Conservation (phyloP, 2,329 filamentous ascomycete species). For the Talaromyces amestolkiae region DNA sequence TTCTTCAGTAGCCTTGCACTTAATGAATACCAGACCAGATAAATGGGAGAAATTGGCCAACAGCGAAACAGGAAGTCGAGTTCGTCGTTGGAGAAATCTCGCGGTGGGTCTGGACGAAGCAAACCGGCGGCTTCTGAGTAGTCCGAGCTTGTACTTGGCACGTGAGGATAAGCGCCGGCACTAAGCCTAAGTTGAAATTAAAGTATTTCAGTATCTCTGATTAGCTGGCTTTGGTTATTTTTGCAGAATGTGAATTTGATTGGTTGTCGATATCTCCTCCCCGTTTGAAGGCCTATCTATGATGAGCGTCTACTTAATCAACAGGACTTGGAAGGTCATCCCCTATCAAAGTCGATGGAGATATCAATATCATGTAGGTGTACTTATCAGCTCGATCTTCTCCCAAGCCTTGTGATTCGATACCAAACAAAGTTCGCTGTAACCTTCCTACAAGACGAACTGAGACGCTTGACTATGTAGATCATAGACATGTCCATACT, state of each 20-base stretch:
- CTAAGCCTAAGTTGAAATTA: not conserved
- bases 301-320: not conserved
- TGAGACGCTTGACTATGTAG: not conserved
- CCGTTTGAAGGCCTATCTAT: not conserved
- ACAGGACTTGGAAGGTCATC: not conserved
- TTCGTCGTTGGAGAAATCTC: conserved; percentile 1
- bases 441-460: not conserved
- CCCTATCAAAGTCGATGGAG: not conserved
- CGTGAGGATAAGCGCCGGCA: conserved; percentile 3
- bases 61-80: not conserved
- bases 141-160: not conserved
- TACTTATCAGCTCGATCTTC: not conserved
- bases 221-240: not conserved
- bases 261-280: not conserved
- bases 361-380: not conserved
- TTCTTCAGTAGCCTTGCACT: no score
- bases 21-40: not conserved
- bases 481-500: not conserved
- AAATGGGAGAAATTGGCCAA: not conserved
- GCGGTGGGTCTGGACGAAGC: not conserved
- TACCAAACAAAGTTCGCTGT: not conserved
- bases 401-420: not conserved
- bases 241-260: not conserved
- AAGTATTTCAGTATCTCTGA: not conserved
- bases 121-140: not conserved